Conservation (phyloP, 768 basidiomycete species). For the Tricholoma saponaceum region DNA sequence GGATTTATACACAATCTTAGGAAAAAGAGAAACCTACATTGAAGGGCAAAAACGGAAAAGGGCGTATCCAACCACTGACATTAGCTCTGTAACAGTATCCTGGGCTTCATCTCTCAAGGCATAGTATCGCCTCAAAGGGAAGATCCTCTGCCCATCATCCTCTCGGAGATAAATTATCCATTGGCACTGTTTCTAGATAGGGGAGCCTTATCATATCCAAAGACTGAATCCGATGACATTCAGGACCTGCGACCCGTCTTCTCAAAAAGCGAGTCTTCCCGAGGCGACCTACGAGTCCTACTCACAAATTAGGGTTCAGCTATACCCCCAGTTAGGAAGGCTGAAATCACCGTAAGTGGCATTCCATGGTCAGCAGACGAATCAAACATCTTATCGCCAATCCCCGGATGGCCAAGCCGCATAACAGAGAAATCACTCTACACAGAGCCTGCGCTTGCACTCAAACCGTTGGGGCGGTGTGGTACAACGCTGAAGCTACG, state of each 20-base stretch:
- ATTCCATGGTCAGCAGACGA: conserved; percentile 44
- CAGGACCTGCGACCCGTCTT: conserved; percentile 52
- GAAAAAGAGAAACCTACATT: conserved; percentile 45
- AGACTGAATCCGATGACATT: conserved; percentile 56
- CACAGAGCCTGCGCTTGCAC: conserved; percentile 52
- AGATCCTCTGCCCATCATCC: no score
- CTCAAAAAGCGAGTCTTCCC: conserved; percentile 43
- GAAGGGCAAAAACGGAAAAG: conserved; percentile 26
- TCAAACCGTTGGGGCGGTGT: conserved; percentile 57
- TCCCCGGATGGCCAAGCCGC: no score
- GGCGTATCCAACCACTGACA: no score
- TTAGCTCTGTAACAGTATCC: no score
- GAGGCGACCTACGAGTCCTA: conserved; percentile 32
- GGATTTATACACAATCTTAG: not conserved
- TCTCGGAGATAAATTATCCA: no score
- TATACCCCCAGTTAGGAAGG: no score
- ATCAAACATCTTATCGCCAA: conserved; percentile 92
- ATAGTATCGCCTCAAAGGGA: no score
- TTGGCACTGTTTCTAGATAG: no score
- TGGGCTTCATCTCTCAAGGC: no score
- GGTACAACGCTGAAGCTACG: conserved; percentile 41
- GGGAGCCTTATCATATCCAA: conserved; percentile 56
- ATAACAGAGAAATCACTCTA: conserved; percentile 58
- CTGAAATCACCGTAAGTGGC: conserved; percentile 60
- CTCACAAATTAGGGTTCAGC: conserved; percentile 23